phyloP scores from a whole-genome alignment of 805 yeast species.

The Candida insectalens region DNA sequence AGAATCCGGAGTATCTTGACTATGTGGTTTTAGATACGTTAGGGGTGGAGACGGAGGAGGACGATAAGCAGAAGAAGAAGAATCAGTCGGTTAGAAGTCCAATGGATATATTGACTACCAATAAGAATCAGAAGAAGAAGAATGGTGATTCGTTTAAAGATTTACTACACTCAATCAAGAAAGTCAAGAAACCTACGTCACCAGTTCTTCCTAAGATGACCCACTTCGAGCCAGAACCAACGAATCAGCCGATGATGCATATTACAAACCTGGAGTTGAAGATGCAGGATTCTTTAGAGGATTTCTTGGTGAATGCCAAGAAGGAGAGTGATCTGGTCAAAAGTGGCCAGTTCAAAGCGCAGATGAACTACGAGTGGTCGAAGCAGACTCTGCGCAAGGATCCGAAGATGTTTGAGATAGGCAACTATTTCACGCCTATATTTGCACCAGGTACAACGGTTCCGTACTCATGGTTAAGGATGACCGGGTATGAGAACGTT shows the following conservation, averaged over 20 bases:
- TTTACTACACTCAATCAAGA: conserved; percentile 14
- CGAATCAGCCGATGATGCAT: not conserved
- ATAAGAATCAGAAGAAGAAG: no score
- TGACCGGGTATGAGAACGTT: not conserved
- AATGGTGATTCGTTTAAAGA: no score
- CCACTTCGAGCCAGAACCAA: conserved; percentile 15
- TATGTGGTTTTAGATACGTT: conserved; percentile 6
- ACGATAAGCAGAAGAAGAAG: not conserved
- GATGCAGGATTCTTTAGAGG: conserved; percentile 24
- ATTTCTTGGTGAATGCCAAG: conserved; percentile 34
- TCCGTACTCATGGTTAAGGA: not conserved
- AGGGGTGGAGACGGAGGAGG: conserved; percentile 2
- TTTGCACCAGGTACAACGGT: conserved; percentile 23
- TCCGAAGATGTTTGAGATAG: conserved; percentile 30
- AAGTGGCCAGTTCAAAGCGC: conserved; percentile 36
- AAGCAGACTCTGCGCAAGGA: conserved; percentile 22
- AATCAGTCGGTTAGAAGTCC: not conserved
- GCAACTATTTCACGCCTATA: conserved; percentile 38
- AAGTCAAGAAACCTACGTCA: conserved; percentile 9
- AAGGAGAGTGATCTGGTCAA: conserved; percentile 28
- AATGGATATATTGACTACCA: no score
- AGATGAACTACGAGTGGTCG: conserved; percentile 45
- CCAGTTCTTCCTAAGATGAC: conserved; percentile 18
- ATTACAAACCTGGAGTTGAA: conserved; percentile 1
- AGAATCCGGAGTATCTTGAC: conserved; percentile 13